Evolutionary conservation across 176 grass and related monocot species (phyloP).

Genomic region (Zea luxurians): DNA sequence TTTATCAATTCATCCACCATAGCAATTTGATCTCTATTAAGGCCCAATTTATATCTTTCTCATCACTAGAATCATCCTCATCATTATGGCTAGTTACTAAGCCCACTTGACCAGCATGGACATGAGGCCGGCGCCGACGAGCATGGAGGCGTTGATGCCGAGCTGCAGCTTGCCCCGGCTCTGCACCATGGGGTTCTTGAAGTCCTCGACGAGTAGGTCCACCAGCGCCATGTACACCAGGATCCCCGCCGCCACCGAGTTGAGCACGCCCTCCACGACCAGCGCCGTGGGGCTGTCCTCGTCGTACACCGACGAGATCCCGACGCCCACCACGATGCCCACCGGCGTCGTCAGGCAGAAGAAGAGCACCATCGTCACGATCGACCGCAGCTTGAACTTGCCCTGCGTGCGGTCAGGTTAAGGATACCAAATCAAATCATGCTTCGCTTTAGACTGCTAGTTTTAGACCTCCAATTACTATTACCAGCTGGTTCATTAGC

Average conservation of each 20-base stretch:
- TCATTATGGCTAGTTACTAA: too few species aligned
- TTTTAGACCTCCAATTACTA: too few species aligned
- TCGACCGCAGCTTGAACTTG: conserved; percentile 48
- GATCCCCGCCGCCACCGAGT: conserved; percentile 64
- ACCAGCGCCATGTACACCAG: conserved; percentile 76
- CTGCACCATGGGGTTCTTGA: conserved; percentile 71
- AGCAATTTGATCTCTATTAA: too few species aligned
- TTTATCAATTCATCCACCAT: too few species aligned
- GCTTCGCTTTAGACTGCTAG: too few species aligned
- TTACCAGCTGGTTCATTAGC: too few species aligned
- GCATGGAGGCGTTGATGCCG: conserved; percentile 48
- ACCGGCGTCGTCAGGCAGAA: conserved; percentile 67
- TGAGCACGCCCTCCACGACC: conserved; percentile 57
- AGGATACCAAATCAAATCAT: too few species aligned
- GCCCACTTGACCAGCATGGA: conserved; percentile 71
- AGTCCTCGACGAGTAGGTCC: conserved; percentile 71
- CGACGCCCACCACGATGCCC: conserved; percentile 55
- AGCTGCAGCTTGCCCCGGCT: conserved; percentile 54
- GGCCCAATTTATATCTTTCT: too few species aligned
- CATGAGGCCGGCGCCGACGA: conserved; percentile 58
- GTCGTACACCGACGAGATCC: conserved; percentile 57
- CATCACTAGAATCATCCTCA: too few species aligned
- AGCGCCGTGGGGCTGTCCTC: conserved; percentile 64
- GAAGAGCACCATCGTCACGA: conserved; percentile 55
- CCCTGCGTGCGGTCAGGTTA: conserved; percentile 46